phyloP scores from a whole-genome alignment of 1,139 yeast genomes.

The Arxiozyma heterogenica region DNA sequence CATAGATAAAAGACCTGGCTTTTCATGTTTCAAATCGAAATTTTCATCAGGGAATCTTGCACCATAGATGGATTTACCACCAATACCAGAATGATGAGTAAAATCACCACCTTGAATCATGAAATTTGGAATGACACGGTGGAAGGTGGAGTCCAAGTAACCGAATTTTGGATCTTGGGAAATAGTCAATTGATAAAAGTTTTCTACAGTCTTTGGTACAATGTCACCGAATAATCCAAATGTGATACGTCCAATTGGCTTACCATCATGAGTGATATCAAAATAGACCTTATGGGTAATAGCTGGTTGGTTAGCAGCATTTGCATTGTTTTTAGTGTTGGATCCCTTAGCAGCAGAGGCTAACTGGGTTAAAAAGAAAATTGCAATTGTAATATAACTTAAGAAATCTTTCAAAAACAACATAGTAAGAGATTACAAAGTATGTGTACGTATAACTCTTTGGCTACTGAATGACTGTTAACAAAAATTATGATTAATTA shows the following conservation, averaged over 20 bases:
- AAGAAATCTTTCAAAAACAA: not conserved
- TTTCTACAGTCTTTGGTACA: conserved; percentile 67
- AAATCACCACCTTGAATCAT: conserved; percentile 83
- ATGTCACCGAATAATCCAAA: conserved; percentile 64
- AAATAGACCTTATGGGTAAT: conserved; percentile 51
- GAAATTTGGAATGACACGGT: conserved; percentile 65
- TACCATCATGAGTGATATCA: conserved; percentile 50
- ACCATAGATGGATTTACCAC: conserved; percentile 71
- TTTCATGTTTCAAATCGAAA: conserved; percentile 53
- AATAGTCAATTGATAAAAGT: conserved; percentile 57
- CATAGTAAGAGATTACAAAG: not conserved
- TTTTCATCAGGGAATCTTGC: conserved; percentile 62
- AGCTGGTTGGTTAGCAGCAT: conserved; percentile 4
- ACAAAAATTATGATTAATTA: too few relatives aligned
- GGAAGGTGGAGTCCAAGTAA: conserved; percentile 56
- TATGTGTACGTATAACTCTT: not conserved
- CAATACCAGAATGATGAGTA: conserved; percentile 59
- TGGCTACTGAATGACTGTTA: not conserved
- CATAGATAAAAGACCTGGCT: conserved; percentile 65
- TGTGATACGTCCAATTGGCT: conserved; percentile 52
- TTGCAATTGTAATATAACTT: not conserved
- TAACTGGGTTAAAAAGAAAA: conserved; percentile 1
- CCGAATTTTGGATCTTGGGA: conserved; percentile 39
- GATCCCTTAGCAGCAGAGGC: not conserved
- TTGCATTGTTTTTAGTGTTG: not conserved